A percentile compares a stretch with the other conserved stretches of the same genome.
These are phyloP conservation scores for Rubroshorea leprosula DNA, from an alignment of 345 rosid species.

Conservation along the genomic window DNA sequence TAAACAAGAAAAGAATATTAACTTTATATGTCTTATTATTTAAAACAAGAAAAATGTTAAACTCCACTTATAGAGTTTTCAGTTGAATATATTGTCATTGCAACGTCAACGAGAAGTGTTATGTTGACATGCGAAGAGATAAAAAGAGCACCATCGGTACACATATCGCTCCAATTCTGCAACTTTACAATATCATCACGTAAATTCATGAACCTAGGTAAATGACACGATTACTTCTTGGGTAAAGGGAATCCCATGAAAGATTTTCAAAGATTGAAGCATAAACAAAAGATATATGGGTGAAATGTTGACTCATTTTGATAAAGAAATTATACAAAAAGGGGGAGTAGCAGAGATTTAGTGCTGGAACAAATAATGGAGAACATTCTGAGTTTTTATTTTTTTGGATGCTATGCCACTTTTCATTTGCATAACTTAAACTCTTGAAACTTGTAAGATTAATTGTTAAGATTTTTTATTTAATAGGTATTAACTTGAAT, in stretches of 20 bases:
- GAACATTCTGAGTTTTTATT: too few species aligned
- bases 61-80: neutral
- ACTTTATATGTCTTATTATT: constrained; percentile 1
- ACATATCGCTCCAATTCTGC: neutral
- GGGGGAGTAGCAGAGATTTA: too few species aligned
- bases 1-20: neutral
- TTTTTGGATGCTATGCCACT: too few species aligned
- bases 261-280: too few species aligned
- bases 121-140: neutral
- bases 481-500: too few species aligned
- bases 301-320: too few species aligned
- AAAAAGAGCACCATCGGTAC: neutral
- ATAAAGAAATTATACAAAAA: too few species aligned
- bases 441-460: too few species aligned
- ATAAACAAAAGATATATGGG: neutral
- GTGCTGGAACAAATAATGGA: too few species aligned
- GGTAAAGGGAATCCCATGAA: neutral
- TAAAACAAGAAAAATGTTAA: neutral
- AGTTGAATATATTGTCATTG: neutral
- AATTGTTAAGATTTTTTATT: too few species aligned
- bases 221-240: neutral
- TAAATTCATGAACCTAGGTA: neutral
- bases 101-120: neutral
- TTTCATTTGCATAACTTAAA: too few species aligned
- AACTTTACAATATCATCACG: too few species aligned